Evolutionary conservation across 2,329 filamentous ascomycete species (phyloP).

Genomic region (Xylariaceae sp.): DNA sequence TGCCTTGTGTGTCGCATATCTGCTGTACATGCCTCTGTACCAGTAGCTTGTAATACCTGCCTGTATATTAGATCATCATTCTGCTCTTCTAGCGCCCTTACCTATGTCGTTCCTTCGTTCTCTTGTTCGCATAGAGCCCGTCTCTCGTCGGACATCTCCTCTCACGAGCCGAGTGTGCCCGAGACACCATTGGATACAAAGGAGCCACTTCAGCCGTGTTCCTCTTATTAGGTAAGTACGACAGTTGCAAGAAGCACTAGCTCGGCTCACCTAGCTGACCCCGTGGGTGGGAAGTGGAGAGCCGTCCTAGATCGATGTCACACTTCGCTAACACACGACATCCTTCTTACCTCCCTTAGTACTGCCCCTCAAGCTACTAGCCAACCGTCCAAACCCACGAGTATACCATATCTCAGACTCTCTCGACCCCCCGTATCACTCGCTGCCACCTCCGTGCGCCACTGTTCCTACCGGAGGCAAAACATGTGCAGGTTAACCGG

Average conservation of each 20-base stretch:
- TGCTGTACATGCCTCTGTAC: constrained; percentile 1
- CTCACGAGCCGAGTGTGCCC: constrained; percentile 20
- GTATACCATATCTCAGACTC: constrained; percentile 9
- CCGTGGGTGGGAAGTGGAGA: constrained; percentile 1
- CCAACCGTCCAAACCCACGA: constrained; percentile 10
- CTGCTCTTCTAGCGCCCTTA: constrained; percentile 9
- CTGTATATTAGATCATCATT: constrained; percentile 12
- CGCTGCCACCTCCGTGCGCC: constrained; percentile 24
- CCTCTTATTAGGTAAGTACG: constrained; percentile 13
- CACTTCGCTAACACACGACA: constrained; percentile 6
- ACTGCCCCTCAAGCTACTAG: constrained; percentile 8
- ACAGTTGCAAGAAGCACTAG: background rate
- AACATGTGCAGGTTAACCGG: constrained; percentile 64
- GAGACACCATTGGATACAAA: constrained; percentile 19
- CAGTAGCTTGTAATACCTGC: constrained; percentile 1
- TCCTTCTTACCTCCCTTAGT: constrained; percentile 7
- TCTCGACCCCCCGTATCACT: constrained; percentile 15
- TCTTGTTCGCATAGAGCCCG: constrained; percentile 21
- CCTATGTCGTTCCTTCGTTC: constrained; percentile 27
- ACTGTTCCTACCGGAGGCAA: constrained; percentile 70
- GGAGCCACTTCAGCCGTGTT: constrained; percentile 17
- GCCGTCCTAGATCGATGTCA: constrained; percentile 2
- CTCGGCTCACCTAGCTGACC: background rate
- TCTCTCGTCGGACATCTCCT: constrained; percentile 22
- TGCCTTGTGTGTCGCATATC: too few relatives aligned